Evolutionary conservation across 257 asterid species (phyloP), one percentile per base, ranked within the genome.

Genomic region (Jasminum sambac): DNA sequence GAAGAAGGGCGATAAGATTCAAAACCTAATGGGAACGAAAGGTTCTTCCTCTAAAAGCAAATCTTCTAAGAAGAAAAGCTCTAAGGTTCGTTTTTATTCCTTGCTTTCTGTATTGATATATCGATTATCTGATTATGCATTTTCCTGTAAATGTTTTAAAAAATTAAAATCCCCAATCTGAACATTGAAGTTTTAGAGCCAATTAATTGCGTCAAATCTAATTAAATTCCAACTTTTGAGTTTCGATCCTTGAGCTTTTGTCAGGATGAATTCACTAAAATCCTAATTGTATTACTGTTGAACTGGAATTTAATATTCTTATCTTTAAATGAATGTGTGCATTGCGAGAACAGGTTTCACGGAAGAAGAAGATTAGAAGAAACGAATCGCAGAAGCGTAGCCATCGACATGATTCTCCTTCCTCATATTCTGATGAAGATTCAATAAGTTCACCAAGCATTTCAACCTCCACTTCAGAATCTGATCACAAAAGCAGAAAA

Each of bases 1-100:
- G 34, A 40, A 26, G 70, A 55, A 13, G 34, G 63, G 64, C 52
- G 16, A 24, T 30, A 60, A 41, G 42, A 52, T 25, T 50, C 60
- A 23, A 38, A 73, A 70, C 30, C 46, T 73, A 70, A 83, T 87
- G 88, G 85, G 76, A 24, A 69, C 66, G 75, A 76, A 64, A 68
- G 87, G 64, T 83, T 88, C 89, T 74, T 83, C 87, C 64, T 85
- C 92, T 1, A 87, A 77, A 48, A 26, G 63, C 62, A 89, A 88
- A 78, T 76, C 87, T 30, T 80, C 84, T 8, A 88, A 81, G 82
- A 78, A 69, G 76, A 86, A 72, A 80, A 87, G 84, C 79, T 81
- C 87, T 59, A 91, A 79, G 93, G 95, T 88, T 68, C 58, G 14
- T 74, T 40, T 66, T 26, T 39, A 21, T 67, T 58, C 58, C 16